Conservation (phyloP, 371 early-diverging fungal species). For the Batkoa obscura region DNA sequence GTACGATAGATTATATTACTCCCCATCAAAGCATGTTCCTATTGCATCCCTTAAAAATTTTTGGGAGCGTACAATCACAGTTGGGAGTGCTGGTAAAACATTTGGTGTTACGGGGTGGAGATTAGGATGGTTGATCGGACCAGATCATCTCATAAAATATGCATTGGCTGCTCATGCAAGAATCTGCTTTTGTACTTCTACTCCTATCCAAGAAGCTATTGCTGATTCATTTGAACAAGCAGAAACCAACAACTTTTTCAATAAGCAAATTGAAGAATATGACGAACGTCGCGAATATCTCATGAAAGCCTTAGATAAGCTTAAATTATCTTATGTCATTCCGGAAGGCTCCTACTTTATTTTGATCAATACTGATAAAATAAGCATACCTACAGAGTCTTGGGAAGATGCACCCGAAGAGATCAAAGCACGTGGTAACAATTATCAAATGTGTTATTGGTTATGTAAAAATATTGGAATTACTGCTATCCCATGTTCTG, state of each 20-base stretch:
- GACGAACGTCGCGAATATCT: conserved; percentile 49
- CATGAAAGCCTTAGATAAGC: conserved; percentile 40
- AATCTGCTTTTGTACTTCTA: conserved; percentile 70
- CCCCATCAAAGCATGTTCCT: conserved; percentile 41
- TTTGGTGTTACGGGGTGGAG: conserved; percentile 96
- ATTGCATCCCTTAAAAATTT: conserved; percentile 65
- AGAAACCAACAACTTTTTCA: conserved; percentile 37
- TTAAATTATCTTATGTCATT: conserved; percentile 55
- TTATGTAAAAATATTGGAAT: conserved; percentile 80
- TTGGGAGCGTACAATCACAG: conserved; percentile 83
- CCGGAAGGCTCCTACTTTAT: conserved; percentile 92
- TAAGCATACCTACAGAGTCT: conserved; percentile 36
- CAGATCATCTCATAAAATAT: conserved; percentile 46
- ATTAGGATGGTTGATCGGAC: conserved; percentile 84
- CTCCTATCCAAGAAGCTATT: conserved; percentile 82
- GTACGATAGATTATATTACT: conserved; percentile 80
- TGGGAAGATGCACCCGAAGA: conserved; percentile 34
- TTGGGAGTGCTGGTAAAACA: conserved; percentile 86
- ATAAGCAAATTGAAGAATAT: conserved; percentile 44
- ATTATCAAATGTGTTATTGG: conserved; percentile 73
- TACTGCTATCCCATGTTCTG: conserved; percentile 78
- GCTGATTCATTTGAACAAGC: conserved; percentile 59
- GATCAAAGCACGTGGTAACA: conserved; percentile 37
- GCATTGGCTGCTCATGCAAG: conserved; percentile 77
- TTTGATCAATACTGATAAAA: conserved; percentile 56